Conservation (phyloP, 345 rosid species). For the Acer yangbiense region DNA sequence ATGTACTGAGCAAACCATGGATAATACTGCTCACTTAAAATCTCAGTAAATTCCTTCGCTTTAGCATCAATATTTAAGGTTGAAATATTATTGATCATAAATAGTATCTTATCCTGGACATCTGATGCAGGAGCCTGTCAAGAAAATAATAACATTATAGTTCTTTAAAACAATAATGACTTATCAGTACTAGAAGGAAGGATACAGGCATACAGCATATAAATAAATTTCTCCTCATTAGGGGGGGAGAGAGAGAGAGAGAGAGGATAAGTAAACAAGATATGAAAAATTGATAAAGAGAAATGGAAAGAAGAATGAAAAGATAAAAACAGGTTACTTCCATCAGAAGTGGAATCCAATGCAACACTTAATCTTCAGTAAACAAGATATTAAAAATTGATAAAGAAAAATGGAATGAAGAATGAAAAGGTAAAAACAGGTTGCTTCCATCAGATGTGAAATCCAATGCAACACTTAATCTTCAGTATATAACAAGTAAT, state of each 20-base stretch:
- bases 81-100: constrained; percentile 86
- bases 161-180: constrained; percentile 5
- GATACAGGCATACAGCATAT: neutral
- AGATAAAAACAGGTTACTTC: neutral
- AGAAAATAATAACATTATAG: neutral
- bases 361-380: neutral
- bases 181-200: neutral
- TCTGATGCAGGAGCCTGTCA: constrained; percentile 83
- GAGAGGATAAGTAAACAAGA: neutral
- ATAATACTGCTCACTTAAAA: constrained; percentile 73
- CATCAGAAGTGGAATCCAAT: neutral
- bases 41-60: constrained; percentile 81
- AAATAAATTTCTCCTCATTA: neutral
- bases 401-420: too few relatives aligned
- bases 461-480: neutral
- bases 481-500: neutral
- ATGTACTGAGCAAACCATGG: constrained; percentile 99
- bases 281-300: neutral
- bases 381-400: neutral
- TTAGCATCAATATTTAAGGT: constrained; percentile 73
- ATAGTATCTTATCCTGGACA: constrained; percentile 84
- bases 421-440: neutral
- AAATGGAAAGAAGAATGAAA: neutral
- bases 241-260: neutral
- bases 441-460: neutral